Evolutionary conservation across 768 basidiomycete genomes (phyloP).

Genomic region (Mycena haematopus): DNA sequence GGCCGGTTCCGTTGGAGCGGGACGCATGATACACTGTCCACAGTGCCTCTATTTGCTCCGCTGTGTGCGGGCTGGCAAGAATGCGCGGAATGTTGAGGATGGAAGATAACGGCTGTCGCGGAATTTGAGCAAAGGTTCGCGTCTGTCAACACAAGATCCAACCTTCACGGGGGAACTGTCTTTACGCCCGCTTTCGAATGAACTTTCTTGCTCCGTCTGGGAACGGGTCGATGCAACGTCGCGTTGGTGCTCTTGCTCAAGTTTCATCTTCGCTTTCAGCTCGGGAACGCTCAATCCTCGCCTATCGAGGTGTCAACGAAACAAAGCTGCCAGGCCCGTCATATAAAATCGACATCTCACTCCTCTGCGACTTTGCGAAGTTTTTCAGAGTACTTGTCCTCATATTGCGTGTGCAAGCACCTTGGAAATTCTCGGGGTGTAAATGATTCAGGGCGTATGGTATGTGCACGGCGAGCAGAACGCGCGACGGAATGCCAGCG

Average conservation of each 20-base stretch:
- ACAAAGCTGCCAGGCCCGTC: conserved; percentile 31
- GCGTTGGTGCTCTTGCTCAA: conserved; percentile 38
- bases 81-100: conserved; percentile 82
- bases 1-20: conserved; percentile 79
- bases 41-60: conserved; percentile 76
- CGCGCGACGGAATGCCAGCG: conserved; percentile 1
- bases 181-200: conserved; percentile 44
- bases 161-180: conserved; percentile 77
- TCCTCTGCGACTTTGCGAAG: conserved; percentile 65
- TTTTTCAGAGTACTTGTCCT: conserved; percentile 70
- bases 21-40: conserved; percentile 92
- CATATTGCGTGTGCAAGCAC: conserved; percentile 22
- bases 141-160: conserved; percentile 28
- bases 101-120: conserved; percentile 72
- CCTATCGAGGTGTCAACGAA: conserved; percentile 37
- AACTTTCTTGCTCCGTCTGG: conserved; percentile 12
- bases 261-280: conserved; percentile 42
- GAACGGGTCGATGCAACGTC: conserved; percentile 29
- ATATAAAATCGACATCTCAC: conserved; percentile 47
- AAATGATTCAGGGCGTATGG: background rate
- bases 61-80: conserved; percentile 68
- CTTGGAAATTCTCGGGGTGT: background rate
- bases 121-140: conserved; percentile 7
- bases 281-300: conserved; percentile 49
- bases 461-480: background rate